Base-by-base conservation (phyloP, 164 flowering plant genomes). In the Aristolochia fimbriata region DNA sequence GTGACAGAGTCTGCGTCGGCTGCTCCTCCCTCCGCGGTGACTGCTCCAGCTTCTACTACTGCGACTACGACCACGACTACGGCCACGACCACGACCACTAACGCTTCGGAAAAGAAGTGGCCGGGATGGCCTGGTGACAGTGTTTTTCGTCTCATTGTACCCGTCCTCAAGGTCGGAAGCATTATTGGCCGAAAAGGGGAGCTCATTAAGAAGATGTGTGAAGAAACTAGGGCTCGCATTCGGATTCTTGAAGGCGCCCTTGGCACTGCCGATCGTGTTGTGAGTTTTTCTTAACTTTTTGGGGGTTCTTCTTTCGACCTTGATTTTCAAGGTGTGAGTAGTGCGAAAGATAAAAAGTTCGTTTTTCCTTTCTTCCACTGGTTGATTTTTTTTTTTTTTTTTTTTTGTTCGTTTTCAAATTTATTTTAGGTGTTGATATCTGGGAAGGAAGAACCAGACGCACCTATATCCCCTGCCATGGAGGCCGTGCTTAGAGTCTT, bases 71-170 rank as follows among this genome's bases (percentile, higher is more conserved):
- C 30, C 30, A 27, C 30, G 30, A 10, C 51, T 4, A 17, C 64
- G 8, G 43, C 30, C 30, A 5, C 5, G 30, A 27, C 60, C 9
- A 23, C 52, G 4, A 23, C 55, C 21, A n/a, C 59, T 21, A 33
- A 62, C 15, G 15, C 62, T 0, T 25, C 71, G 7, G 63, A 57
- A 13, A 61, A 63, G 51, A 80, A 66, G 65, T 91, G 98, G 94
- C 95, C 98, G 13, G 98, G 98, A 0, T 91, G 98, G 98, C 98
- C 98, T 1, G 98, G 98, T 11, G 71, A 83, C 63, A 68, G 71
- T 59, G 98, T 89, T 14, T 92, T 84, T 57, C 77, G 98, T 54
- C 66, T 89, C 15, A 77, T 89, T 0, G 93, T 92, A 11, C 96
- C 98, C 24, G 91, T 86, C 5, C 46, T 71, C 7, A 92, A 89